These are phyloP conservation scores for Aspergillus piperis DNA, from an alignment of 2,329 filamentous ascomycete genomes.

Conservation along the genomic window DNA sequence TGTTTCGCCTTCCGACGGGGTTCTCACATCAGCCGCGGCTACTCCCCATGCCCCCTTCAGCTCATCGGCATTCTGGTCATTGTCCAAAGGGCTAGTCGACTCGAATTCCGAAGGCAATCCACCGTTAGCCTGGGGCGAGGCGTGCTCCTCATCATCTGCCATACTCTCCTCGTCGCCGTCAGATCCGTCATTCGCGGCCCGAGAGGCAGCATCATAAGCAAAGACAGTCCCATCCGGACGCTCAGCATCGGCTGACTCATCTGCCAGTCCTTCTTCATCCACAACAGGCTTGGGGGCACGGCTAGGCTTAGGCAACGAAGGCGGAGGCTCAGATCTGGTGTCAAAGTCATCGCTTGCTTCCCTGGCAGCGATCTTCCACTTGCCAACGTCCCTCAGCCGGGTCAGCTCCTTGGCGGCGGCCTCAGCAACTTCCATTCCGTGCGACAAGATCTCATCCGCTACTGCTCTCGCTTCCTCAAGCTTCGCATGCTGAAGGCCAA, in stretches of 20 bases:
- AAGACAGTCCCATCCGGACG: not conserved
- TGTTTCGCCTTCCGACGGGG: not conserved
- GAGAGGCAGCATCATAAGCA: not conserved
- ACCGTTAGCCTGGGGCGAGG: not conserved
- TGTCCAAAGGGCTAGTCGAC: not conserved
- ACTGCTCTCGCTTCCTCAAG: conserved; percentile 68
- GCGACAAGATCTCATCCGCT: conserved; percentile 70
- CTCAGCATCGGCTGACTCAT: not conserved
- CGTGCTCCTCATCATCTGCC: not conserved
- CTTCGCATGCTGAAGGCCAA: conserved; percentile 72
- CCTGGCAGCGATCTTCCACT: conserved; percentile 75
- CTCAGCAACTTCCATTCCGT: conserved; percentile 78
- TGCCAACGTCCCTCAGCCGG: conserved; percentile 77
- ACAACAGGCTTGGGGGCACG: conserved; percentile 15
- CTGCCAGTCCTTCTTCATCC: not conserved
- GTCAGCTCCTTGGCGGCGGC: conserved; percentile 76
- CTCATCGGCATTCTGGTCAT: not conserved
- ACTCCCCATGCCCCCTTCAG: conserved; percentile 51
- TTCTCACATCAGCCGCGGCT: conserved; percentile 50
- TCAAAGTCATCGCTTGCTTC: conserved; percentile 81
- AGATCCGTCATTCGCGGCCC: not conserved
- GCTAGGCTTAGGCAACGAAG: conserved; percentile 30
- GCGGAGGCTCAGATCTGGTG: conserved; percentile 53
- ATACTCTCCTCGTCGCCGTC: not conserved
- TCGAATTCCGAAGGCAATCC: not conserved